These are phyloP conservation scores for Ophiostoma himal-ulmi DNA, from an alignment of 2,329 filamentous ascomycete genomes.

Conservation along the genomic window DNA sequence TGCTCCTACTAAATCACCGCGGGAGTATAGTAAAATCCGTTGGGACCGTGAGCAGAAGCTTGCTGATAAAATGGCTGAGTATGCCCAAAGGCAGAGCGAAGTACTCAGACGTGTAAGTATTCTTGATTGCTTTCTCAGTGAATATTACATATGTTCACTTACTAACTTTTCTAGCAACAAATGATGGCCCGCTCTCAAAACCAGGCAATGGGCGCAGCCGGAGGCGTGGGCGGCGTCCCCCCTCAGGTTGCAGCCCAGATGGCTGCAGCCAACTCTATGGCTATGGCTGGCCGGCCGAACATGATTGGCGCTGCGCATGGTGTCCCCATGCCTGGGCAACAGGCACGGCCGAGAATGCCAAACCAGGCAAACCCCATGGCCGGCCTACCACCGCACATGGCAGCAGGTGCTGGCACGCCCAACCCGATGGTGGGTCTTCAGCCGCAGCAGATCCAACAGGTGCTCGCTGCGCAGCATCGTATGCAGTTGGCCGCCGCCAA, in stretches of 20 bases:
- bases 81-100: constrained; percentile 57
- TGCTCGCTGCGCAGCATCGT: constrained; percentile 49
- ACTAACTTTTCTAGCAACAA: constrained; percentile 28
- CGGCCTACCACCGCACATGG: constrained; percentile 12
- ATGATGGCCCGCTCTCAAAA: constrained; percentile 25
- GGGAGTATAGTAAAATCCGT: constrained; percentile 85
- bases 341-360: constrained; percentile 47
- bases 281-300: constrained; percentile 38
- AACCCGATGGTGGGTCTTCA: constrained; percentile 42
- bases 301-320: constrained; percentile 37
- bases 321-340: constrained; percentile 43
- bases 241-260: constrained; percentile 40
- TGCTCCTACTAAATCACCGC: constrained; percentile 64
- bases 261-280: constrained; percentile 32
- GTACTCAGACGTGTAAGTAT: constrained; percentile 40
- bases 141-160: not conserved
- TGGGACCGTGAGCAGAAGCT: constrained; percentile 74
- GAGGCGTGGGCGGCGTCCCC: constrained; percentile 35
- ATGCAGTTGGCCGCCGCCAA: constrained; percentile 37
- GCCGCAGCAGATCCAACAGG: constrained; percentile 34
- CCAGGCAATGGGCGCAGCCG: constrained; percentile 19
- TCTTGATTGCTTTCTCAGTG: not conserved
- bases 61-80: constrained; percentile 53
- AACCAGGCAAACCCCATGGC: constrained; percentile 37
- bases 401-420: not conserved